Conservation (phyloP, 345 rosid genomes). For the Sonneratia caseolaris region DNA sequence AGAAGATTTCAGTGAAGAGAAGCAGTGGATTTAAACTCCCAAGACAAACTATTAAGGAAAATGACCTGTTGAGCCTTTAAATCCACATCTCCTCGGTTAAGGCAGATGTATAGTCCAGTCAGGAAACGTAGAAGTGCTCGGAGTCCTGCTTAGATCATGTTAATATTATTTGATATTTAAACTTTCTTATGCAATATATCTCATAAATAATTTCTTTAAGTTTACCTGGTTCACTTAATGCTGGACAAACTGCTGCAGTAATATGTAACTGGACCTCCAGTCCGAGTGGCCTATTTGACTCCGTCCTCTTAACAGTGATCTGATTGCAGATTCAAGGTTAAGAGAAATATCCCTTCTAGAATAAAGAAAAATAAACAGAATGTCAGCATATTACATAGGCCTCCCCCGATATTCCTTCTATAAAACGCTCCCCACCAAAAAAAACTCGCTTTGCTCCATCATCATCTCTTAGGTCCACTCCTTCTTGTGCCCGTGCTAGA, state of each 20-base stretch:
- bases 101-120: conserved; percentile 84
- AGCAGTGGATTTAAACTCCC: conserved; percentile 4
- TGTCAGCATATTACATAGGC: conserved; percentile 60
- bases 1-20: conserved; percentile 1
- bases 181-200: background rate
- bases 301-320: conserved; percentile 97
- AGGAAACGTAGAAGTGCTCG: conserved; percentile 97
- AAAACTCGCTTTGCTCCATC: conserved; percentile 98
- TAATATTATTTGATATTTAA: background rate
- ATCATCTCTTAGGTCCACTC: conserved; percentile 65
- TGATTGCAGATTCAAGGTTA: conserved; percentile 21
- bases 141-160: conserved; percentile 48
- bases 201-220: background rate
- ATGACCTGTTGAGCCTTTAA: conserved; percentile 76
- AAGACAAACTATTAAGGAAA: background rate
- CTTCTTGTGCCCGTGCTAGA: conserved; percentile 59
- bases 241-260: conserved; percentile 95
- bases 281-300: conserved; percentile 79
- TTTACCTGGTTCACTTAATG: conserved; percentile 96
- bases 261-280: conserved; percentile 96
- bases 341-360: conserved; percentile 9
- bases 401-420: conserved; percentile 93
- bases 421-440: conserved; percentile 97
- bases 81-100: conserved; percentile 92
- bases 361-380: background rate